Conservation (phyloP, 2,329 filamentous ascomycete genomes). For the Microdochium trichocladiopsis region DNA sequence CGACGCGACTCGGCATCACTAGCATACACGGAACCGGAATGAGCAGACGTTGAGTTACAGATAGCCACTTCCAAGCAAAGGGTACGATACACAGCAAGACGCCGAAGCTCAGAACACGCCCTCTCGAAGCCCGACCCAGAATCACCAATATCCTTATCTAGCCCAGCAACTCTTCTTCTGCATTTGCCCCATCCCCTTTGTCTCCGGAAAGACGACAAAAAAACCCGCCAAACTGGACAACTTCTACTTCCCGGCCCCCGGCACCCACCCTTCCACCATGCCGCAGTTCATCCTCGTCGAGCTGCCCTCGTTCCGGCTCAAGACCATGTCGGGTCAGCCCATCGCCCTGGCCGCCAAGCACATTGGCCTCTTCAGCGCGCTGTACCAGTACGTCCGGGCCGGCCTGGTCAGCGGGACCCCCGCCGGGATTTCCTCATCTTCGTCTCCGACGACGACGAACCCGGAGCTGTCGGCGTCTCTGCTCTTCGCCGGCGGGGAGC, state of each 20-base stretch:
- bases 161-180: too few relatives aligned
- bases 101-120: too few relatives aligned
- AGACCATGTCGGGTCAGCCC: conserved; percentile 13
- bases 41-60: background rate
- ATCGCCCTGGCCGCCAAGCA: conserved; percentile 14
- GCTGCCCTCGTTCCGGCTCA: conserved; percentile 20
- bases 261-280: too few relatives aligned
- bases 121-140: too few relatives aligned
- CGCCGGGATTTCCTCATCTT: conserved; percentile 1
- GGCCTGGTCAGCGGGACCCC: conserved; percentile 13
- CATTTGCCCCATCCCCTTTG: too few relatives aligned
- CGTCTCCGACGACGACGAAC: background rate
- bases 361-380: conserved; percentile 11
- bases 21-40: background rate
- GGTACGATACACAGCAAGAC: too few relatives aligned
- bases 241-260: background rate
- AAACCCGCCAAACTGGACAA: too few relatives aligned
- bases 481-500: conserved; percentile 19
- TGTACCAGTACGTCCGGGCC: conserved; percentile 17
- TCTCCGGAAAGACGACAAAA: too few relatives aligned
- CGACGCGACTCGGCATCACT: background rate
- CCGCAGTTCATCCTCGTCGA: conserved; percentile 23
- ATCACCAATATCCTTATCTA: background rate
- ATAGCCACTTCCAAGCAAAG: too few relatives aligned
- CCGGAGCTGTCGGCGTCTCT: conserved; percentile 15